Evolutionary conservation across 139 green algal genomes (phyloP).

Genomic region (Yamagishiella unicocca): DNA sequence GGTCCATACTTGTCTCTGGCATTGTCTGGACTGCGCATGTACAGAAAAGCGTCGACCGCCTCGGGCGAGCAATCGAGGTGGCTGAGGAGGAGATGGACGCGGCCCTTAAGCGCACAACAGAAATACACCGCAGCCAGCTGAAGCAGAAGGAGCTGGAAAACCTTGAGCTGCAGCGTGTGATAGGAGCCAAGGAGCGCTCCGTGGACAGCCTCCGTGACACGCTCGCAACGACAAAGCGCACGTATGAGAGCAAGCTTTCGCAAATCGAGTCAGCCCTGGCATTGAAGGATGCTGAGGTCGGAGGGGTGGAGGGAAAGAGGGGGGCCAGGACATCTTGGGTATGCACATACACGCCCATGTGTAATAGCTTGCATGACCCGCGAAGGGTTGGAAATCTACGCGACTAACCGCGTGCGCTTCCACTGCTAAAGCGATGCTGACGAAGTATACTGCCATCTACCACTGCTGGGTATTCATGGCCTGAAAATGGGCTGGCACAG

Average conservation of each 20-base stretch:
- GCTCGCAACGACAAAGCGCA: conserved; percentile 63
- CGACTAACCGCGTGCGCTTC: no score
- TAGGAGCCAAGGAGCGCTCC: conserved; percentile 62
- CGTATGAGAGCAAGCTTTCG: conserved; percentile 62
- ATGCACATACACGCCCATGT: no score
- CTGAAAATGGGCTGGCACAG: no score
- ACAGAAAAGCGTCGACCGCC: conserved; percentile 68
- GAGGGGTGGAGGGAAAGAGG: neutral
- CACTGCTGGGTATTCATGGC: no score
- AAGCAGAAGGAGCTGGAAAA: conserved; percentile 64
- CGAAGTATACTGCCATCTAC: no score
- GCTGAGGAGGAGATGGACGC: conserved; percentile 80
- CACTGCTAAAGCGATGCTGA: no score
- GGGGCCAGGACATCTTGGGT: no score
- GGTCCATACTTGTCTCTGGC: neutral
- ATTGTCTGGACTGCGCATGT: neutral
- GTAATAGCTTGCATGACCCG: no score
- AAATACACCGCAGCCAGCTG: conserved; percentile 64
- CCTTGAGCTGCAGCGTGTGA: conserved; percentile 64
- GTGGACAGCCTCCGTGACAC: conserved; percentile 67
- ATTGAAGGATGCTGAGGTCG: conserved; percentile 66
- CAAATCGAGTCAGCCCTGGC: conserved; percentile 54
- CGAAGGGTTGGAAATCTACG: no score
- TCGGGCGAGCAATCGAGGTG: conserved; percentile 72
- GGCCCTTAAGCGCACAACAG: conserved; percentile 61